Percentiles rank a stretch among this genome's conserved stretches.
These are phyloP conservation scores for Lentinula detonsa DNA, from an alignment of 768 basidiomycete genomes.

Conservation along the genomic window DNA sequence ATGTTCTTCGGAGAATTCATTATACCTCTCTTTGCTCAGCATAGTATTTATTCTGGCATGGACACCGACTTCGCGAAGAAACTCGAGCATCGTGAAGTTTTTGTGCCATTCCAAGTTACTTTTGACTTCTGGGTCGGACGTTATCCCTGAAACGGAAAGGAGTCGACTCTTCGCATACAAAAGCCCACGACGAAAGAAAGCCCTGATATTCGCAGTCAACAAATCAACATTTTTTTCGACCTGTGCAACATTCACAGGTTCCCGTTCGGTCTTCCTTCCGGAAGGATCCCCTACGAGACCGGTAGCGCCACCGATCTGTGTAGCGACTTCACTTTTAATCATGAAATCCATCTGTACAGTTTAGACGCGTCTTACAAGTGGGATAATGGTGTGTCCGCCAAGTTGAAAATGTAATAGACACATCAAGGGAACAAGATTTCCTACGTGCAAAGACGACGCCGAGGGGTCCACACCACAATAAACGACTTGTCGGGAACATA, in stretches of 20 bases:
- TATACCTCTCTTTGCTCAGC: slow-evolving; percentile 85
- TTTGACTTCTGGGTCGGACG: slow-evolving; percentile 22
- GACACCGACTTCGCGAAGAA: slow-evolving; percentile 76
- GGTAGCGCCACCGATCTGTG: slow-evolving; percentile 91
- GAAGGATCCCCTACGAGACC: slow-evolving; percentile 97
- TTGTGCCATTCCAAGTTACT: slow-evolving; percentile 74
- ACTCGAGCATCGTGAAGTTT: slow-evolving; percentile 70
- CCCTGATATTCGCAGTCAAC: slow-evolving; percentile 59
- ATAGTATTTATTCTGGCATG: slow-evolving; percentile 82
- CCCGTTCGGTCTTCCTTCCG: slow-evolving; percentile 78
- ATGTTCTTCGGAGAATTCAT: not conserved
- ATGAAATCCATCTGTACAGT: not conserved
- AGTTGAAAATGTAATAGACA: slow-evolving; percentile 83
- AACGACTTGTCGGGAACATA: slow-evolving; percentile 41
- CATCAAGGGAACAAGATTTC: slow-evolving; percentile 87
- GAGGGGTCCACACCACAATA: slow-evolving; percentile 95
- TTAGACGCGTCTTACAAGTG: slow-evolving; percentile 54
- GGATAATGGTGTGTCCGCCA: slow-evolving; percentile 76
- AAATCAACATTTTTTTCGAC: slow-evolving; percentile 60
- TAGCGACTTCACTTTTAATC: not conserved
- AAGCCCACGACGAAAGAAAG: slow-evolving; percentile 65
- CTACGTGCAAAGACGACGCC: slow-evolving; percentile 84
- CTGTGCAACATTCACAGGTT: slow-evolving; percentile 51
- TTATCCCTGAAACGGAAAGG: not conserved
- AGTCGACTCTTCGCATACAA: slow-evolving; percentile 45